phyloP scores from a whole-genome alignment of 495 filamentous ascomycete species.

The Podospora conica region DNA sequence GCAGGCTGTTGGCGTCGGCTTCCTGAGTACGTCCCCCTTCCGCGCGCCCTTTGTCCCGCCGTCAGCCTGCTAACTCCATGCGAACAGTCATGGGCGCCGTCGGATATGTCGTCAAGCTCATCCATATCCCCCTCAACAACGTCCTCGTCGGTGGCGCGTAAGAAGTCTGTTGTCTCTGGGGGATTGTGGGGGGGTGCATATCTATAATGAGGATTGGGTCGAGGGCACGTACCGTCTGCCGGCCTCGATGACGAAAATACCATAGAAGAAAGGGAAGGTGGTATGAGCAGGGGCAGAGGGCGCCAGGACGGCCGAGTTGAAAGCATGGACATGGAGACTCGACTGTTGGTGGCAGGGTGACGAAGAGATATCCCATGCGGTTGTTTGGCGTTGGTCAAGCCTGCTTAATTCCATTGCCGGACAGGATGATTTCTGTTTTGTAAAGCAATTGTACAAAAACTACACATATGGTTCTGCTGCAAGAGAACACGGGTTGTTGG shows the following conservation, averaged over 20 bases:
- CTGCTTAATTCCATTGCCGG: constrained; percentile 4
- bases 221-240: not conserved
- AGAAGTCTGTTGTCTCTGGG: not conserved
- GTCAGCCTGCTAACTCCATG: constrained; percentile 1
- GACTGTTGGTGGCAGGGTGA: not conserved
- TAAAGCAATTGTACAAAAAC: constrained; percentile 4
- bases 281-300: not conserved
- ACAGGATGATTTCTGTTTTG: constrained; percentile 1
- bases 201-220: not conserved
- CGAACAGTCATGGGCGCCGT: constrained; percentile 42
- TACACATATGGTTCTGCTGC: not conserved
- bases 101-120: constrained; percentile 92
- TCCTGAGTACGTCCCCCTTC: constrained; percentile 22
- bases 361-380: constrained; percentile 1
- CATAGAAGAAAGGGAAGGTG: not conserved
- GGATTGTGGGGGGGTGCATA: not conserved
- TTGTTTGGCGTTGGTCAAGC: constrained; percentile 1
- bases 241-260: not conserved
- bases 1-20: constrained; percentile 80
- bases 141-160: constrained; percentile 44
- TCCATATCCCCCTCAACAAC: constrained; percentile 41
- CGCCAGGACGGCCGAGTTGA: not conserved
- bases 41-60: not conserved
- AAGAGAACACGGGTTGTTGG: not conserved
- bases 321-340: constrained; percentile 17